Evolutionary conservation across 371 early-diverging fungal species (phyloP), one percentile per base, ranked within the genome.

Genomic region (Mortierella sp.): DNA sequence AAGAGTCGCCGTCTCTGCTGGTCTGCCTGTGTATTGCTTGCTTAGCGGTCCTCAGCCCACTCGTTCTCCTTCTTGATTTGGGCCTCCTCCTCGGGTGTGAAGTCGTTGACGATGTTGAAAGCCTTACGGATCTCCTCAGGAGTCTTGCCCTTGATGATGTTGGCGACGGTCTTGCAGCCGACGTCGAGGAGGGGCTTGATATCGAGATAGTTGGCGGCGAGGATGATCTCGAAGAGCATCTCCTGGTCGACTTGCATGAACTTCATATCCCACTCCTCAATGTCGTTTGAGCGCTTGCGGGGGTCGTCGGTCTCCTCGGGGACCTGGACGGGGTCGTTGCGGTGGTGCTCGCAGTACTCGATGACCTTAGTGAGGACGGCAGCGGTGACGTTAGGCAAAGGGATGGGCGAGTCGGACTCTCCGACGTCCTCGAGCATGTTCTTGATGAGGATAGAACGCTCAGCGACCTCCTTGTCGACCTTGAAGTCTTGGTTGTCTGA

Each of bases 91-190:
- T 98, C 99, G 31, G 96, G 95, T 1, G 98, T 98, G 83, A 98
- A 98, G 89, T 98, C 99, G 84, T 96, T 96, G 74, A 93, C 92
- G 81, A 99, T 98, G 89, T 97, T 98, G 91, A 99, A 99, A 72
- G 93, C 94, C 82, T 94, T 94, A 77, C 99, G 93, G 82, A 98
- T 97, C 86, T 99, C 98, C 88, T 98, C 97, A 11, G 97, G 95
- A 44, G 94, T 92, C 92, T 98, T 98, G 74, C 88, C 98, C 87
- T 97, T 97, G 91, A 99, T 98, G 97, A 98, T 98, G 88, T 98
- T 98, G 75, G 99, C 99, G 74, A 98, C 97, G 24, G 96, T 98
- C 92, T 98, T 98, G 92, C 98, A 99, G 31, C 97, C 97, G 68
- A 98, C 93, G 89, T 98, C 98, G 48, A 99, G 90, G 76, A 99